Percentiles rank a stretch among this genome's conserved stretches.
Conservation (phyloP, 2,329 filamentous ascomycete species). For the Chaetomium olivaceum region DNA sequence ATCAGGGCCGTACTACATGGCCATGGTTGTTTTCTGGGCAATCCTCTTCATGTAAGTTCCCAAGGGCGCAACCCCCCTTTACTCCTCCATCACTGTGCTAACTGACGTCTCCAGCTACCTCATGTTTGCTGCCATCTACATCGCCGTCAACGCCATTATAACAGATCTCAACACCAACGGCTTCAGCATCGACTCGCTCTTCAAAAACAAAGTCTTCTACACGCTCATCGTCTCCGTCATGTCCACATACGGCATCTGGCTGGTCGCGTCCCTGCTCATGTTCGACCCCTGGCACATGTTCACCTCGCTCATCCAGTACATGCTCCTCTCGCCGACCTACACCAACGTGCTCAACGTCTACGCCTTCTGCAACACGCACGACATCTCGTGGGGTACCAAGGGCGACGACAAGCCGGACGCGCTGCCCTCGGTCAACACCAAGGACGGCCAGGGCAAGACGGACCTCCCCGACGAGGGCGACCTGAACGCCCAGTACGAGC, state of each 20-base stretch:
- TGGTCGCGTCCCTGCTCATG: slow-evolving; percentile 89
- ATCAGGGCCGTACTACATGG: slow-evolving; percentile 89
- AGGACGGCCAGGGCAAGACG: slow-evolving; percentile 87
- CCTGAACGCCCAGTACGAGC: slow-evolving; percentile 91
- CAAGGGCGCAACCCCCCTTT: not conserved
- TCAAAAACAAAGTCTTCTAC: slow-evolving; percentile 87
- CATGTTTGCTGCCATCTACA: slow-evolving; percentile 91
- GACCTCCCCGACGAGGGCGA: slow-evolving; percentile 94
- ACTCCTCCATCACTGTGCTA: not conserved
- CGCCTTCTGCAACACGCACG: slow-evolving; percentile 97
- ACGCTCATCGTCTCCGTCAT: slow-evolving; percentile 89
- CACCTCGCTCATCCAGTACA: slow-evolving; percentile 92
- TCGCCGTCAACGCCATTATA: slow-evolving; percentile 84
- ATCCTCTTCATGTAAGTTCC: slow-evolving; percentile 80
- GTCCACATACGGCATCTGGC: slow-evolving; percentile 91
- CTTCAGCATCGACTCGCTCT: slow-evolving; percentile 72
- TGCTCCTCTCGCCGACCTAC: slow-evolving; percentile 91
- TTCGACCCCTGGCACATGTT: slow-evolving; percentile 99
- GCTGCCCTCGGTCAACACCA: slow-evolving; percentile 82
- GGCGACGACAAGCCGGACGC: slow-evolving; percentile 95
- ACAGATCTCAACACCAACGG: slow-evolving; percentile 61
- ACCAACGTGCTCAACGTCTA: slow-evolving; percentile 99
- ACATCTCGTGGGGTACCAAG: slow-evolving; percentile 97
- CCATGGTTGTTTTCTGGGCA: slow-evolving; percentile 98
- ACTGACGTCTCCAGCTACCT: slow-evolving; percentile 62